These are phyloP conservation scores for Cryptococcus sp. DNA, from an alignment of 1,284 basidiomycete genomes.

Conservation along the genomic window DNA sequence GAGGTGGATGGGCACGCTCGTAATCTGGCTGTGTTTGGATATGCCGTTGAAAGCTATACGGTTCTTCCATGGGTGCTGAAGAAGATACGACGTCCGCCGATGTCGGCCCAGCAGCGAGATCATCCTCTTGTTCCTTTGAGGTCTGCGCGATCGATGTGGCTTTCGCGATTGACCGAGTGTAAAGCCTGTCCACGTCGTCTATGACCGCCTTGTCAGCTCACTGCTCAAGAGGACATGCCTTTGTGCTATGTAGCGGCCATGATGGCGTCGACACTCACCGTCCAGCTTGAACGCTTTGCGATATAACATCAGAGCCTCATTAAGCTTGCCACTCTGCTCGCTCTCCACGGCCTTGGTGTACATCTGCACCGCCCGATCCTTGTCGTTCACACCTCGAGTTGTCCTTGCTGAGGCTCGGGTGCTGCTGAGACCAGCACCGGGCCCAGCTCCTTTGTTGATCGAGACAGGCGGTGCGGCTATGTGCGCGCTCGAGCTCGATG, in stretches of 20 bases:
- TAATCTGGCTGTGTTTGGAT: constrained; percentile 50
- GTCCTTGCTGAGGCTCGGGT: too few species aligned
- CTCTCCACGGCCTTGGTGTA: constrained; percentile 70
- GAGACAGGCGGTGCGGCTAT: too few species aligned
- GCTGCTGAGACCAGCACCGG: too few species aligned
- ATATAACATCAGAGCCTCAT: constrained; percentile 73
- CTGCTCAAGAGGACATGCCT: not conserved
- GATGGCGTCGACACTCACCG: constrained; percentile 25
- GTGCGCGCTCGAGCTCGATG: too few species aligned
- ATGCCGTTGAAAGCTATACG: constrained; percentile 48
- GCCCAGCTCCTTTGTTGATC: too few species aligned
- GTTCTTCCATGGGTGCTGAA: constrained; percentile 29
- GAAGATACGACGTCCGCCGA: constrained; percentile 42
- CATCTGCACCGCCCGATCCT: too few species aligned
- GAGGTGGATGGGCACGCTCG: constrained; percentile 17
- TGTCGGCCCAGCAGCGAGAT: constrained; percentile 5
- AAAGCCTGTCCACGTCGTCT: constrained; percentile 45
- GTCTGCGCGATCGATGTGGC: constrained; percentile 7
- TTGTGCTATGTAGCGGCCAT: not conserved
- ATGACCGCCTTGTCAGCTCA: constrained; percentile 8
- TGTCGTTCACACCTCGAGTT: too few species aligned
- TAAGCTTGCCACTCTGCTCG: constrained; percentile 71
- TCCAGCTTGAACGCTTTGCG: constrained; percentile 75
- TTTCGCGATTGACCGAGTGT: constrained; percentile 24
- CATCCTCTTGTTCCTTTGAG: not conserved